Percentiles rank a stretch among this genome's conserved stretches.
Conservation (phyloP, 768 basidiomycete species). For the Tremella fuciformis region DNA sequence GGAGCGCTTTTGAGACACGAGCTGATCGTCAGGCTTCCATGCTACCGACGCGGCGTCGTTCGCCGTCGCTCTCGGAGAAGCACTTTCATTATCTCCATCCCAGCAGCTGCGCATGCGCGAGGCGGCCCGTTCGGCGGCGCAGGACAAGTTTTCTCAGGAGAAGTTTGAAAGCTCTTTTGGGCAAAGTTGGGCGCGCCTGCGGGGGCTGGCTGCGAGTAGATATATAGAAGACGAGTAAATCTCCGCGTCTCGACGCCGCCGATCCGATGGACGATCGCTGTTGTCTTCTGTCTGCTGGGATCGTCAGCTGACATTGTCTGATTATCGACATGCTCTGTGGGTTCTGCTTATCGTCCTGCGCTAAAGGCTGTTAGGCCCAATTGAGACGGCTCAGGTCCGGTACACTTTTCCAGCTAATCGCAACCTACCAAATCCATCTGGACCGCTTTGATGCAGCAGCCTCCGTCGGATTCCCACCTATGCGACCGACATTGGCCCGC, state of each 20-base stretch:
- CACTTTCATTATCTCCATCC: conserved; percentile 59
- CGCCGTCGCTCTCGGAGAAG: conserved; percentile 64
- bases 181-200: conserved; percentile 49
- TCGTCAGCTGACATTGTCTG: too few relatives aligned
- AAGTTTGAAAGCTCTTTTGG: conserved; percentile 61
- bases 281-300: background rate
- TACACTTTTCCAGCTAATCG: too few relatives aligned
- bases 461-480: background rate
- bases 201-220: conserved; percentile 11
- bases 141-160: conserved; percentile 69
- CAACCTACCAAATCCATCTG: too few relatives aligned
- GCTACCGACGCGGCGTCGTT: conserved; percentile 66
- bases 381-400: too few relatives aligned
- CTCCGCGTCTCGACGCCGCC: background rate
- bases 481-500: background rate
- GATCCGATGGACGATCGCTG: background rate
- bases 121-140: conserved; percentile 69
- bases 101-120: conserved; percentile 65
- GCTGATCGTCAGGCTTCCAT: conserved; percentile 66
- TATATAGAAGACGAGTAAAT: conserved; percentile 3
- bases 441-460: too few relatives aligned
- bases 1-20: background rate
- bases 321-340: background rate
- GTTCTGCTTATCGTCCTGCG: background rate
- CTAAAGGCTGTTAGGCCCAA: background rate